Evolutionary conservation across 345 rosid genomes (phyloP).

Genomic region (Bruguiera gymnorhiza): DNA sequence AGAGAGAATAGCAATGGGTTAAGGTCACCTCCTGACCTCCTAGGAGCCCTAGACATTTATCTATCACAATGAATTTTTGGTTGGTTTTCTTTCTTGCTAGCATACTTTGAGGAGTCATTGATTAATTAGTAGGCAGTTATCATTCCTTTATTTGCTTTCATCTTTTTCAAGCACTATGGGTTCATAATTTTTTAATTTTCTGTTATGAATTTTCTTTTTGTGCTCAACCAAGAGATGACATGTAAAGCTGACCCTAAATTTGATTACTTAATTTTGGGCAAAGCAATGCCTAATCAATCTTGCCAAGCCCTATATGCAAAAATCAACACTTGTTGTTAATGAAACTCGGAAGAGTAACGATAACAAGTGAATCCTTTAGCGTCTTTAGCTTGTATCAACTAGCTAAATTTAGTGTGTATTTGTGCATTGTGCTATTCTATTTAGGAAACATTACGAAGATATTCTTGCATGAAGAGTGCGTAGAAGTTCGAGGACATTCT

Average conservation of each 20-base stretch:
- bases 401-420: too few species aligned
- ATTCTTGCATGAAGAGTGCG: conserved; percentile 51
- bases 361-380: conserved; percentile 50
- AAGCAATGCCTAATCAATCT: conserved; percentile 67
- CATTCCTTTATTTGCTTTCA: too few species aligned
- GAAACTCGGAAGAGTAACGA: conserved; percentile 84
- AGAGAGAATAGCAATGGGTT: conserved; percentile 61
- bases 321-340: conserved; percentile 79
- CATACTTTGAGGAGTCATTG: too few species aligned
- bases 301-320: conserved; percentile 79
- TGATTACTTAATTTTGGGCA: conserved; percentile 28
- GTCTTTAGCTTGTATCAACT: neutral
- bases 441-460: neutral
- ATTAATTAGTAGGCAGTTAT: too few species aligned
- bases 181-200: too few species aligned
- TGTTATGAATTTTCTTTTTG: too few species aligned
- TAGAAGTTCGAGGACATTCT: conserved; percentile 91
- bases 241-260: neutral
- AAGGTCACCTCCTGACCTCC: conserved; percentile 65
- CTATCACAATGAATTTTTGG: conserved; percentile 79
- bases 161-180: too few species aligned
- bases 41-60: conserved; percentile 79
- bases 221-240: neutral
- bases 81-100: conserved; percentile 25
- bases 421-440: conserved; percentile 3